These are phyloP conservation scores for Emergomyces pasteurianus DNA, from an alignment of 2,329 filamentous ascomycete species.

Conservation along the genomic window DNA sequence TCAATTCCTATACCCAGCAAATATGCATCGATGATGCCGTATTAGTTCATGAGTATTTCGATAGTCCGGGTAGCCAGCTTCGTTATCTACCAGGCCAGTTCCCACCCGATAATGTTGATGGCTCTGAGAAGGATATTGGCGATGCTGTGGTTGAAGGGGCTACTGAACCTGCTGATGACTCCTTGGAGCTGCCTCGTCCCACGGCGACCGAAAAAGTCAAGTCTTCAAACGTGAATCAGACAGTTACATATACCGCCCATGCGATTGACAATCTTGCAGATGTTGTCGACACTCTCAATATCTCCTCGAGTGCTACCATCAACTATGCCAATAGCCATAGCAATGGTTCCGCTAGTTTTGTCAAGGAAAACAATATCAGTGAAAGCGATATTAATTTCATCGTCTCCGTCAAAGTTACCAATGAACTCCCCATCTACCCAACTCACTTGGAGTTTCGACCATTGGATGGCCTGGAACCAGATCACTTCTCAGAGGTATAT, in stretches of 20 bases:
- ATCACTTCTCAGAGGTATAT: slow-evolving; percentile 23
- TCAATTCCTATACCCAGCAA: slow-evolving; percentile 32
- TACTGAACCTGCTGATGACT: background rate
- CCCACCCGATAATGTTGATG: background rate
- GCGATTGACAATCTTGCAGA: slow-evolving; percentile 26
- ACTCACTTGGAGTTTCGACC: slow-evolving; percentile 10
- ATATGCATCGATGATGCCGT: slow-evolving; percentile 29
- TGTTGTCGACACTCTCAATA: slow-evolving; percentile 29
- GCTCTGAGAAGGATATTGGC: background rate
- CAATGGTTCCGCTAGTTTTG: slow-evolving; percentile 11
- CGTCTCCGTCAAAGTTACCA: slow-evolving; percentile 14
- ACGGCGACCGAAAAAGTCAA: background rate
- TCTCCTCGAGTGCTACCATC: slow-evolving; percentile 26
- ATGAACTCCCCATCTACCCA: slow-evolving; percentile 6
- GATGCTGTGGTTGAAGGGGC: background rate
- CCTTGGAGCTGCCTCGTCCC: background rate
- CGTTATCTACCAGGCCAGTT: background rate
- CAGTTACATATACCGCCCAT: slow-evolving; percentile 20
- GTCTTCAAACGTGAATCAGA: slow-evolving; percentile 15
- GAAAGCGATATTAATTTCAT: slow-evolving; percentile 15
- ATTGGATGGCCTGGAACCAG: slow-evolving; percentile 9
- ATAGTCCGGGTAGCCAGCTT: background rate
- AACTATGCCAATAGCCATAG: slow-evolving; percentile 27
- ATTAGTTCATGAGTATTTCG: slow-evolving; percentile 11
- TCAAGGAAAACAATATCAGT: slow-evolving; percentile 13